These are phyloP conservation scores for Kluyveromyces sp. DNA, from an alignment of 1,139 yeast species.

Conservation along the genomic window DNA sequence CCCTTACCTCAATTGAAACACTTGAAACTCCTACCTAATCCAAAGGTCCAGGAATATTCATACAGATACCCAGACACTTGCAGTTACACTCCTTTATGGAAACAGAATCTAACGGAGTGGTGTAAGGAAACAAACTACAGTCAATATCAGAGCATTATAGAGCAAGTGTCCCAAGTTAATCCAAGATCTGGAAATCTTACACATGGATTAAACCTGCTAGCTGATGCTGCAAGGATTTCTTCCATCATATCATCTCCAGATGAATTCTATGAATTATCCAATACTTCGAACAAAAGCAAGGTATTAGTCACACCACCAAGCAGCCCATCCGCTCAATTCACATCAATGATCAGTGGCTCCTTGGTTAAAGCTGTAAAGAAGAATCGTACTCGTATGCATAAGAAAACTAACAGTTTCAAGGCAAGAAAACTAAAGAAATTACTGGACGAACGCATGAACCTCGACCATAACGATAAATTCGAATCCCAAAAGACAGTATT, in stretches of 20 bases:
- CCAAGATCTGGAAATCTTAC: constrained; percentile 1
- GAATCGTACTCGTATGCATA: constrained; percentile 17
- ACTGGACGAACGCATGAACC: constrained; percentile 24
- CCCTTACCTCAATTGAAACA: constrained; percentile 26
- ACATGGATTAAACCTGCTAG: constrained; percentile 8
- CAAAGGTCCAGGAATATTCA: constrained; percentile 24
- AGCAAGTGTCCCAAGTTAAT: constrained; percentile 17
- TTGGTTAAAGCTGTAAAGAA: constrained; percentile 14
- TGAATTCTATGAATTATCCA: constrained; percentile 20
- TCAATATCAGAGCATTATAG: constrained; percentile 23
- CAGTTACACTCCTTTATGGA: constrained; percentile 26
- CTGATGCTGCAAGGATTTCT: constrained; percentile 9
- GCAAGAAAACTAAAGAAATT: constrained; percentile 29
- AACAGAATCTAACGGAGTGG: constrained; percentile 26
- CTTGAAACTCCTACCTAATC: constrained; percentile 26
- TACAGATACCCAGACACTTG: constrained; percentile 30
- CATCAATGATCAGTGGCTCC: constrained; percentile 26
- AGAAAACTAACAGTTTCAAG: constrained; percentile 30
- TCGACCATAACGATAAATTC: constrained; percentile 19
- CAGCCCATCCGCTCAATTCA: constrained; percentile 18
- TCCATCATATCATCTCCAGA: constrained; percentile 23
- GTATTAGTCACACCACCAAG: constrained; percentile 28
- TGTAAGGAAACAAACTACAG: constrained; percentile 27
- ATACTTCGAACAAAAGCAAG: constrained; percentile 8
- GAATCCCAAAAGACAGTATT: constrained; percentile 9